Base-by-base conservation (phyloP, 2,329 filamentous ascomycete genomes). In the Microdochium nivale region DNA sequence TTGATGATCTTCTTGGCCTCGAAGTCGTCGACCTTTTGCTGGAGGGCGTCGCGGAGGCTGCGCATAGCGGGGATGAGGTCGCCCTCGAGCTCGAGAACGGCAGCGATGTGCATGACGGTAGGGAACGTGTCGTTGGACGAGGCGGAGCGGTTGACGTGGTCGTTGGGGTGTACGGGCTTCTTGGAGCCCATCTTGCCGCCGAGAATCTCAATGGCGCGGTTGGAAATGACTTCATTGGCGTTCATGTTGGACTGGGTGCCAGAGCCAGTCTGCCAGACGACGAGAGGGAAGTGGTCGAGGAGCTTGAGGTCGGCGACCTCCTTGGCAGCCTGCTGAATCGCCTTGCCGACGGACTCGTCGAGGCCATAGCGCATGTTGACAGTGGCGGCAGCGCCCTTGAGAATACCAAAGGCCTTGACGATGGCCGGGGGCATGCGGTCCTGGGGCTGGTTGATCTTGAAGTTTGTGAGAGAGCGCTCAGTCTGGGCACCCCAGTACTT, bases 241-340 rank as follows among this genome's bases (percentile, higher is more conserved):
- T 99, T 99, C 94, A 97, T 97, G 83, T 96, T 97, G 71, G 91
- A 96, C 79, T 97, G 94, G 27, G 94, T 97, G 67, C 94, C 94
- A 49, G 94, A 97, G 58, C 94, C 94, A 51, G 94, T 99, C 79
- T 99, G 94, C 94, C 94, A 99, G 67, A 99, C 92, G 52, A 97
- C 92, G 55, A 97, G 88, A 59, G 94, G 94, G 76, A 99, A 97
- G 79, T 97, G 92, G 71, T 96, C 91, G 65, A 95, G 71, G 63
- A 97, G 86, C 80, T 96, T 95, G 67, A 94, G 84, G 58, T 88
- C 86, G 52, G 92, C 91, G 40, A 99, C 92, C 76, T 99, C 94
- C 57, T 85, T 81, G 58, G 94, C 90, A 53, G 94, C 94, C 76
- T 96, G 84, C 76, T 96, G 87, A 65, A 97, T 97, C 58, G 94